Evolutionary conservation across 2,329 filamentous ascomycete species (phyloP).

Genomic region (Beauveria rudraprayagi): DNA sequence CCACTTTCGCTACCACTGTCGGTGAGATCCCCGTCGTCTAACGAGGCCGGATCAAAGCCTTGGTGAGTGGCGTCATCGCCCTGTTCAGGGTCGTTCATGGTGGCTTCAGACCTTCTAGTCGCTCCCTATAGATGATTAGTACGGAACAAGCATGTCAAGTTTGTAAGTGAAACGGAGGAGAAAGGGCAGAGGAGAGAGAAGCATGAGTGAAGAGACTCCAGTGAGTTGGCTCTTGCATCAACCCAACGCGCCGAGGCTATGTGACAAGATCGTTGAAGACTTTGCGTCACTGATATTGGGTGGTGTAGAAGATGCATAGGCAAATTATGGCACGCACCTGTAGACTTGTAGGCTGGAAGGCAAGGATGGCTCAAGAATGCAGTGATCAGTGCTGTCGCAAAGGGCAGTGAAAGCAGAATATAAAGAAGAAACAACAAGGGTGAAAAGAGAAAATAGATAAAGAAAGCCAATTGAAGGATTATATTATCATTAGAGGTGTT

Average conservation of each 20-base stretch:
- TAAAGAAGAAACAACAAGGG: neutral
- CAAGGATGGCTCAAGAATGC: neutral
- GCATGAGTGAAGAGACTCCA: neutral
- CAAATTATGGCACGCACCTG: neutral
- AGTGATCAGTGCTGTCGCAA: neutral
- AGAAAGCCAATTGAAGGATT: neutral
- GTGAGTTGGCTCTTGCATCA: too few relatives aligned
- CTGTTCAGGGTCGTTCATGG: neutral
- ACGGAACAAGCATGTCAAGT: neutral
- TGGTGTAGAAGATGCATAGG: too few relatives aligned
- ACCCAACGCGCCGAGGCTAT: too few relatives aligned
- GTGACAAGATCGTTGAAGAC: too few relatives aligned
- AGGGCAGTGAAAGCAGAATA: neutral
- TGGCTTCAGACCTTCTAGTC: too few relatives aligned
- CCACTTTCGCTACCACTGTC: neutral
- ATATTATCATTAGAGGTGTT: neutral
- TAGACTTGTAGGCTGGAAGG: neutral
- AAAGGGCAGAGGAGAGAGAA: neutral
- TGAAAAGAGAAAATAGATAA: neutral
- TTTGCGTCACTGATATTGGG: too few relatives aligned
- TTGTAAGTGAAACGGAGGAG: neutral
- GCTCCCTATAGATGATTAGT: neutral
- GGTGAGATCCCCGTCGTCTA: neutral
- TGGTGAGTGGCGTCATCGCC: neutral
- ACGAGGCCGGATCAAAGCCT: too few relatives aligned